phyloP scores from a whole-genome alignment of 352 stramenopile species.

The Globisporangium abappressorium region DNA sequence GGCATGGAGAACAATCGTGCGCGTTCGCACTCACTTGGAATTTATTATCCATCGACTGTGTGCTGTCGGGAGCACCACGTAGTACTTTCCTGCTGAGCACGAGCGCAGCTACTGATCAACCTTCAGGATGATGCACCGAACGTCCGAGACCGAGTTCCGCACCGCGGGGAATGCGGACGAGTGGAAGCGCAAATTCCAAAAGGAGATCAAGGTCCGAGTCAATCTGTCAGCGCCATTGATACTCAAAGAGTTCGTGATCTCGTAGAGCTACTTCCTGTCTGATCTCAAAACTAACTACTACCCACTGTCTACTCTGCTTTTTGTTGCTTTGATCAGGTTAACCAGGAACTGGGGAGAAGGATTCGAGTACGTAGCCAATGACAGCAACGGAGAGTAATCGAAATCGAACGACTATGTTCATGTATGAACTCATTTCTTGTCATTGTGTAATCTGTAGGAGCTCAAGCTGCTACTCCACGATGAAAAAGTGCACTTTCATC shows the following conservation, averaged over 20 bases:
- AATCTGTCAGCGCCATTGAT: not conserved
- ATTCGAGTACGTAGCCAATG: constrained; percentile 37
- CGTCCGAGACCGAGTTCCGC: constrained; percentile 14
- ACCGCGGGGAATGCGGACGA: constrained; percentile 25
- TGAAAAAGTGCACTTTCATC: constrained; percentile 33
- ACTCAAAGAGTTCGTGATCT: not conserved
- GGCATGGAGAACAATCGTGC: too few species aligned
- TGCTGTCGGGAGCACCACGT: too few species aligned
- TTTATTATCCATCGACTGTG: too few species aligned
- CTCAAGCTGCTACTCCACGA: constrained; percentile 46
- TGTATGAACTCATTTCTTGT: not conserved
- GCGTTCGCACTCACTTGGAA: too few species aligned
- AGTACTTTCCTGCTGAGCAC: too few species aligned
- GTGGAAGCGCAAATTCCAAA: constrained; percentile 65
- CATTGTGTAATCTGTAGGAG: constrained; percentile 23
- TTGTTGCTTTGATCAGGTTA: constrained; percentile 38
- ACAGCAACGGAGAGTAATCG: not conserved
- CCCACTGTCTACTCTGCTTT: not conserved
- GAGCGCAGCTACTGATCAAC: too few species aligned
- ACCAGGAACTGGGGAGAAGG: constrained; percentile 63
- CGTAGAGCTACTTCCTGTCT: not conserved
- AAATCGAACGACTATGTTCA: not conserved
- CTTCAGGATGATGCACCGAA: constrained; percentile 17
- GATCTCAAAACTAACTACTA: not conserved
- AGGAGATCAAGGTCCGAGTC: constrained; percentile 52